Conservation (phyloP, 305 asterid genomes). For the Rubia balearica region DNA sequence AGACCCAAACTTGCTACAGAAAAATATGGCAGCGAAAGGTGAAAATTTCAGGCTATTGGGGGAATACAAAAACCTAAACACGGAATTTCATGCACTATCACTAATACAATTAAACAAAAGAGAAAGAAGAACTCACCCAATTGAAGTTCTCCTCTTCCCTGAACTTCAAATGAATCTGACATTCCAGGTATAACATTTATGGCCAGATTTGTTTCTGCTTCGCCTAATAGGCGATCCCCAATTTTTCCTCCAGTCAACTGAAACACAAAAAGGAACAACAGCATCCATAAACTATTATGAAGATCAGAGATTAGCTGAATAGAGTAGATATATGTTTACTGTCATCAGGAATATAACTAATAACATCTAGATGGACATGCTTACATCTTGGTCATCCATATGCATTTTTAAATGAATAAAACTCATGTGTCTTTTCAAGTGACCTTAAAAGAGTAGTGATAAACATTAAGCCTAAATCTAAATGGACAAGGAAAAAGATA, state of each 20-base stretch:
- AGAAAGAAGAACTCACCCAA: slow-evolving; percentile 49
- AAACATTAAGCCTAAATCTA: slow-evolving; percentile 11
- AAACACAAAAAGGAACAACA: slow-evolving; percentile 14
- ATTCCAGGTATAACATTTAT: slow-evolving; percentile 83
- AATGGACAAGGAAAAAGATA: neutral
- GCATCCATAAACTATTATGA: slow-evolving; percentile 2
- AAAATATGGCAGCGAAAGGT: slow-evolving; percentile 3
- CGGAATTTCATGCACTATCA: neutral
- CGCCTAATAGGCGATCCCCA: slow-evolving; percentile 90
- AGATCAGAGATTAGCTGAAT: neutral
- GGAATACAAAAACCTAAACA: neutral
- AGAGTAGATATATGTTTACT: neutral
- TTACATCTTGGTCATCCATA: neutral
- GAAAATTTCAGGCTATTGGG: neutral
- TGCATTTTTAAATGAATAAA: neutral
- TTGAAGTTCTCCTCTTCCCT: slow-evolving; percentile 99
- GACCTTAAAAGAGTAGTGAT: neutral
- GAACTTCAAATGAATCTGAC: slow-evolving; percentile 97
- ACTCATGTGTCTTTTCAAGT: neutral
- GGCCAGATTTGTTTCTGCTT: slow-evolving; percentile 95
- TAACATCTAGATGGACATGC: neutral
- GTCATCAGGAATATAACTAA: neutral
- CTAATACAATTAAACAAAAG: neutral
- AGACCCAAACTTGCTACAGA: neutral
- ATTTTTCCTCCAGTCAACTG: slow-evolving; percentile 98